phyloP scores from a whole-genome alignment of 2,329 filamentous ascomycete genomes.

The Thielaviopsis populi region DNA sequence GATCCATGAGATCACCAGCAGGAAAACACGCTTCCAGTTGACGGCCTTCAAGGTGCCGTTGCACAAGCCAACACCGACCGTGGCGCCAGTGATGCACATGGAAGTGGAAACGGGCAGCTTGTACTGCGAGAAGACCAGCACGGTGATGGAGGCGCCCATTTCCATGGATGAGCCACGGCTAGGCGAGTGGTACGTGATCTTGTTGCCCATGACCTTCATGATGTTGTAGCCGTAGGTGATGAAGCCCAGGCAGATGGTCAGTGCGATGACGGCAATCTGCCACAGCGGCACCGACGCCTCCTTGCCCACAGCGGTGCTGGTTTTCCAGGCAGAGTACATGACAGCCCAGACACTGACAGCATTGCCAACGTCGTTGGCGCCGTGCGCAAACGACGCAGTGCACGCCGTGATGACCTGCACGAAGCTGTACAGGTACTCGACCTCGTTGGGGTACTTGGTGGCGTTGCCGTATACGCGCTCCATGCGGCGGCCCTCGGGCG shows the following conservation, averaged over 20 bases:
- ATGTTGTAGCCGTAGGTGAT: constrained; percentile 71
- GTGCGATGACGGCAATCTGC: constrained; percentile 57
- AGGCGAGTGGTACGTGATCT: constrained; percentile 55
- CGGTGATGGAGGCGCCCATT: constrained; percentile 62
- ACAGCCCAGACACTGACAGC: constrained; percentile 54
- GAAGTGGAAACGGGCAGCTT: constrained; percentile 61
- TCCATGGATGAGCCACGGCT: constrained; percentile 55
- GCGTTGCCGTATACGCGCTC: constrained; percentile 49
- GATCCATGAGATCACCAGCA: constrained; percentile 49
- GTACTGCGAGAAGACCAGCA: constrained; percentile 62
- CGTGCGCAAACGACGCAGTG: constrained; percentile 60
- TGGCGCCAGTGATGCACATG: constrained; percentile 69
- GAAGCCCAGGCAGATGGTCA: constrained; percentile 50
- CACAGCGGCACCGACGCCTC: constrained; percentile 57
- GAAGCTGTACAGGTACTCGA: constrained; percentile 55
- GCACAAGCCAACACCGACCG: constrained; percentile 63
- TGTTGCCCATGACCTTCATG: constrained; percentile 78
- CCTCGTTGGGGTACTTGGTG: constrained; percentile 52
- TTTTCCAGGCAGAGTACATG: constrained; percentile 53
- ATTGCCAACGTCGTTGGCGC: constrained; percentile 64
- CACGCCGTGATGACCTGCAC: constrained; percentile 53
- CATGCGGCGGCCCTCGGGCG: constrained; percentile 60
- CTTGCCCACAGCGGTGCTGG: constrained; percentile 42
- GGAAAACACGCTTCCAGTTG: constrained; percentile 58
- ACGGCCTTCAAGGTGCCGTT: constrained; percentile 57